Evolutionary conservation across 2,329 filamentous ascomycete species (phyloP), one percentile per base, ranked within the genome.

Genomic region (Aspergillus floridensis): DNA sequence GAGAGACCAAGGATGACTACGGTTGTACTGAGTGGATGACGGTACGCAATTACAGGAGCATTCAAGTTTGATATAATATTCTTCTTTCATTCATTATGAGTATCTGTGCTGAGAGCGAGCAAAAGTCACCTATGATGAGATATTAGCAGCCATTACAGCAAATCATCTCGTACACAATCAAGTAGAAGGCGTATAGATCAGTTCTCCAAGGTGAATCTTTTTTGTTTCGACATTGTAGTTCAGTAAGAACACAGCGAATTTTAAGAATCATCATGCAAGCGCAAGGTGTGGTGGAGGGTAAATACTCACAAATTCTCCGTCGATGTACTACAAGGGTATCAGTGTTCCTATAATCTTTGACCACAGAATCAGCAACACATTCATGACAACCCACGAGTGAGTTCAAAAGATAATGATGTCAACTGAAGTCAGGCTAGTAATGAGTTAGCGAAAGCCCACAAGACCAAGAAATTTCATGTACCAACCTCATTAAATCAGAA

Each of bases 401-500:
- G 58, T 57, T 53, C 59, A 58, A 50, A 38, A 24, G 66, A 58
- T 65, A 67, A 57, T 67, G 66, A 69, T 72, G 71, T 74, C 73
- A 77, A 76, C 74, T 73, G 72, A 66, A 69, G 66, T 77, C 74
- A 77, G 74, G 72, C 73, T 78, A 65, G 50, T 59, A 61, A 63
- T 62, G 60, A 55, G 67, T 79, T 69, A 80, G 76, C 70, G 65
- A 50, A 53, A 50, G 59, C 54, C 38, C 47, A 52, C 5, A 11
- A 11, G 24, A 22, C 32, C 14, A 24, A 12, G 29, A 49, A 29
- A 4, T 49, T 52, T 29, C 50, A 19, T 12, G 5, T 48, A 74
- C 77, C 68, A 70, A 82, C 84, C 84, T 86, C 84, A 86, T 86
- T 87, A 86, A 86, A 87, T 87, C 85, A 87, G 85, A 87, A 85